A percentile compares a stretch with the other conserved stretches of the same genome.
These are phyloP conservation scores for Colletotrichum aenigma DNA, from an alignment of 2,329 filamentous ascomycete species.

Conservation along the genomic window DNA sequence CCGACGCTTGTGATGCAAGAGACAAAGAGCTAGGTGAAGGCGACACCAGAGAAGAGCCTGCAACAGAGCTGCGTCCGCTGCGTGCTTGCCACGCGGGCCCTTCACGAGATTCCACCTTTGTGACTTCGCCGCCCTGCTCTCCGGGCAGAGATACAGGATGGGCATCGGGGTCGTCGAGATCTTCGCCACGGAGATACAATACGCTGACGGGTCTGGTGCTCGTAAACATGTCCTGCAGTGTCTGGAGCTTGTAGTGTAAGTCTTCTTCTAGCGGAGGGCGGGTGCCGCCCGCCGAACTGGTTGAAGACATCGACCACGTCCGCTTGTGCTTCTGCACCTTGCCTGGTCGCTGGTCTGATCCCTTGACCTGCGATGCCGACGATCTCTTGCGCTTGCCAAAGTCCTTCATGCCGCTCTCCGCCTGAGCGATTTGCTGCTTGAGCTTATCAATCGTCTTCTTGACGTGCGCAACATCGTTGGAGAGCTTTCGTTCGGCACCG, in stretches of 20 bases:
- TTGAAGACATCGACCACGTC: slow-evolving; percentile 93
- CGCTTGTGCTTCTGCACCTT: slow-evolving; percentile 90
- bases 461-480: slow-evolving; percentile 92
- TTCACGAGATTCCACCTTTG: slow-evolving; percentile 55
- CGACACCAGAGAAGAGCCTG: slow-evolving; percentile 66
- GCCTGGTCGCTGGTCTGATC: slow-evolving; percentile 66
- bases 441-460: slow-evolving; percentile 97
- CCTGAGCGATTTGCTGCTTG: slow-evolving; percentile 89
- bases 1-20: slow-evolving; percentile 60
- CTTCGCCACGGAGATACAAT: slow-evolving; percentile 77
- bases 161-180: slow-evolving; percentile 79
- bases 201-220: slow-evolving; percentile 81
- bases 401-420: slow-evolving; percentile 70
- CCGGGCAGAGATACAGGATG: slow-evolving; percentile 77
- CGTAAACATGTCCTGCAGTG: slow-evolving; percentile 86
- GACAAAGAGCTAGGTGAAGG: slow-evolving; percentile 71
- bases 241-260: slow-evolving; percentile 77
- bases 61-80: slow-evolving; percentile 62
- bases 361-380: slow-evolving; percentile 47
- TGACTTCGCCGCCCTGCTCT: slow-evolving; percentile 63
- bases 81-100: slow-evolving; percentile 53
- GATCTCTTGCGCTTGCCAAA: slow-evolving; percentile 68
- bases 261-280: slow-evolving; percentile 72
- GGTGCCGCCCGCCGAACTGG: slow-evolving; percentile 60
- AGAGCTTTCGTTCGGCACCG: slow-evolving; percentile 91